Conservation (phyloP, 2,329 filamentous ascomycete species). For the Fusarium sp. region DNA sequence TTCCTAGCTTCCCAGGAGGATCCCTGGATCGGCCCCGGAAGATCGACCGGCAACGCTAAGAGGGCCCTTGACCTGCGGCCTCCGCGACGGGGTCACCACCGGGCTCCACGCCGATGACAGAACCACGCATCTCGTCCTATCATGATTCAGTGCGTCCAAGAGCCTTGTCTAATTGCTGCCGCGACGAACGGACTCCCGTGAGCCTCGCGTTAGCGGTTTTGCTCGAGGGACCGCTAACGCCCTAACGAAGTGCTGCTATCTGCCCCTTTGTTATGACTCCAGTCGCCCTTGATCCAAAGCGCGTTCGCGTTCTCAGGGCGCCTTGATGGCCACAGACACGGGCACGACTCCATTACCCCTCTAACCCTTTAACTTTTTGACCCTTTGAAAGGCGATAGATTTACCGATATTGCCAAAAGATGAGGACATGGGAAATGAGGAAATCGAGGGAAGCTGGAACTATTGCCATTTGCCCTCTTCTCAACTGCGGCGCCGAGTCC, state of each 20-base stretch:
- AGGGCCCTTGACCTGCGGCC: slow-evolving; percentile 3
- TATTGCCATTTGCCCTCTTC: slow-evolving; percentile 15
- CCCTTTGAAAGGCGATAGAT: not conserved
- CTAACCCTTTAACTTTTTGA: slow-evolving; percentile 1
- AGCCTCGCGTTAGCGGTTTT: slow-evolving; percentile 26
- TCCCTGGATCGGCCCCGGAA: slow-evolving; percentile 33
- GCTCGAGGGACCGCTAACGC: not conserved
- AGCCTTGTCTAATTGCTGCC: slow-evolving; percentile 34
- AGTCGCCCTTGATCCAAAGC: slow-evolving; percentile 24
- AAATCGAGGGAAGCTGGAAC: slow-evolving; percentile 25
- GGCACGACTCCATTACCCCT: slow-evolving; percentile 15
- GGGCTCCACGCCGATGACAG: slow-evolving; percentile 4
- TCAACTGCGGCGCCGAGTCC: not conserved
- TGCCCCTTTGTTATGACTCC: slow-evolving; percentile 38
- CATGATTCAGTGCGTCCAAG: not conserved
- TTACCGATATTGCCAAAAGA: slow-evolving; percentile 31
- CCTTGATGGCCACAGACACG: slow-evolving; percentile 9
- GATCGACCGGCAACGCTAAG: slow-evolving; percentile 27
- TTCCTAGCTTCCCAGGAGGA: slow-evolving; percentile 34
- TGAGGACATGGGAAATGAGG: slow-evolving; percentile 27
- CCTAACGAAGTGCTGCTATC: slow-evolving; percentile 15
- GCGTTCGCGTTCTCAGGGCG: slow-evolving; percentile 26
- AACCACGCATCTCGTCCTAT: not conserved
- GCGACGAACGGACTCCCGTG: slow-evolving; percentile 10
- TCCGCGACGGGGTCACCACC: slow-evolving; percentile 4